phyloP scores from a whole-genome alignment of 257 asterid genomes.

The Penstemon newberryi region DNA sequence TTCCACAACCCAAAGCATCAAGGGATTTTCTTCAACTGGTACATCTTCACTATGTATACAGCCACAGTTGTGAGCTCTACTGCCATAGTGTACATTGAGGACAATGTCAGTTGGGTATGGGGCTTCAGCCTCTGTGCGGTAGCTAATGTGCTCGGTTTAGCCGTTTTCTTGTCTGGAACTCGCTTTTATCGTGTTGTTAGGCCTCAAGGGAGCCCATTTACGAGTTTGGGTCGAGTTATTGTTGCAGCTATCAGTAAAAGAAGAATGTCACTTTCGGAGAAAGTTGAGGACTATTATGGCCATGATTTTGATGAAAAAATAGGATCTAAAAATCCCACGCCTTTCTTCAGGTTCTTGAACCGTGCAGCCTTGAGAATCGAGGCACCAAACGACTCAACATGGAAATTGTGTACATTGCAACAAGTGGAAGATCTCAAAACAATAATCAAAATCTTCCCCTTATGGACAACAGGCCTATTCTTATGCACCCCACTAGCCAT shows the following conservation, averaged over 20 bases:
- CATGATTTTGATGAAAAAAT: slow-evolving; percentile 29
- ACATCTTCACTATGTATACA: slow-evolving; percentile 52
- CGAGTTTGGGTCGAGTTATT: slow-evolving; percentile 48
- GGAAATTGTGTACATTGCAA: slow-evolving; percentile 53
- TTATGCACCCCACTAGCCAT: slow-evolving; percentile 62
- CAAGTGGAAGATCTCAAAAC: slow-evolving; percentile 67
- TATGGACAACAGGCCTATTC: slow-evolving; percentile 69
- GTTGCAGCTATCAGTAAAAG: slow-evolving; percentile 54
- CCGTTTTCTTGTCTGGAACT: slow-evolving; percentile 42
- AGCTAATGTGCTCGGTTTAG: slow-evolving; percentile 50
- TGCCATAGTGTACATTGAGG: slow-evolving; percentile 53
- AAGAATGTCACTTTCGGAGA: slow-evolving; percentile 33
- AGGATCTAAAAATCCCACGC: slow-evolving; percentile 26
- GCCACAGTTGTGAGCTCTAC: slow-evolving; percentile 53
- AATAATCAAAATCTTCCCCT: slow-evolving; percentile 55
- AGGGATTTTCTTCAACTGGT: slow-evolving; percentile 63
- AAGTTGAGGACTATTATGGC: slow-evolving; percentile 43
- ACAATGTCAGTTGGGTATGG: slow-evolving; percentile 56
- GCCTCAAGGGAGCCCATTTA: slow-evolving; percentile 65
- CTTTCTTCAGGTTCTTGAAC: slow-evolving; percentile 55
- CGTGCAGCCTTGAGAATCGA: slow-evolving; percentile 55
- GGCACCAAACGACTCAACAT: slow-evolving; percentile 34
- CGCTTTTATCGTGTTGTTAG: slow-evolving; percentile 41
- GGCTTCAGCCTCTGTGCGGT: slow-evolving; percentile 50
- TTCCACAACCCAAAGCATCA: slow-evolving; percentile 45